These are phyloP conservation scores for Flaveria brownii DNA, from an alignment of 129 eudicot genomes.

Conservation along the genomic window DNA sequence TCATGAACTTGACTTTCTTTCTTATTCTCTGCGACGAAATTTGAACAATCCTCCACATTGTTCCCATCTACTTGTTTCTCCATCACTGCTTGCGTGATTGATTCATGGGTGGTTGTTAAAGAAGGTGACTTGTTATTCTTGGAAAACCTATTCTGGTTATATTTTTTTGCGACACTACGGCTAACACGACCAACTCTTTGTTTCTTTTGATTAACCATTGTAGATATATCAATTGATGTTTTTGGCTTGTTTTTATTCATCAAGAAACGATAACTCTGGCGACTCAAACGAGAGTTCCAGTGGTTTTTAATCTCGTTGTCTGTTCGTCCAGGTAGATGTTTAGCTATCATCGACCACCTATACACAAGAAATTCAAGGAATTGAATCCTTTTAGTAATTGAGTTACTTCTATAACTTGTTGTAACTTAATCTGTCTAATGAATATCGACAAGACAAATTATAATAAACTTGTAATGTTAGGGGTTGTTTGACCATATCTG, in stretches of 20 bases:
- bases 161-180: constrained; percentile 40
- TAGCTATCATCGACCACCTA: constrained; percentile 72
- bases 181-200: constrained; percentile 45
- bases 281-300: constrained; percentile 63
- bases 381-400: not conserved
- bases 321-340: constrained; percentile 63
- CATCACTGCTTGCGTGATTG: not conserved
- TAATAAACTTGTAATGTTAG: no score
- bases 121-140: constrained; percentile 1
- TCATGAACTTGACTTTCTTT: constrained; percentile 6
- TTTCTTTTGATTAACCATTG: constrained; percentile 20
- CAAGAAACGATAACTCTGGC: constrained; percentile 42
- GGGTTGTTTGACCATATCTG: no score
- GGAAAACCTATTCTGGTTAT: constrained; percentile 21
- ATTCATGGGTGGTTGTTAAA: not conserved
- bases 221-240: constrained; percentile 21
- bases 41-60: not conserved
- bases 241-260: constrained; percentile 1
- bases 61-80: constrained; percentile 4
- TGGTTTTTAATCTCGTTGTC: constrained; percentile 68
- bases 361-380: not conserved
- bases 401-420: no score
- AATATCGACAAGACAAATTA: no score
- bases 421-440: no score
- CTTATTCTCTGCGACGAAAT: not conserved